Conservation (phyloP, 1,284 basidiomycete genomes). For the Sanghuangporus baumii region DNA sequence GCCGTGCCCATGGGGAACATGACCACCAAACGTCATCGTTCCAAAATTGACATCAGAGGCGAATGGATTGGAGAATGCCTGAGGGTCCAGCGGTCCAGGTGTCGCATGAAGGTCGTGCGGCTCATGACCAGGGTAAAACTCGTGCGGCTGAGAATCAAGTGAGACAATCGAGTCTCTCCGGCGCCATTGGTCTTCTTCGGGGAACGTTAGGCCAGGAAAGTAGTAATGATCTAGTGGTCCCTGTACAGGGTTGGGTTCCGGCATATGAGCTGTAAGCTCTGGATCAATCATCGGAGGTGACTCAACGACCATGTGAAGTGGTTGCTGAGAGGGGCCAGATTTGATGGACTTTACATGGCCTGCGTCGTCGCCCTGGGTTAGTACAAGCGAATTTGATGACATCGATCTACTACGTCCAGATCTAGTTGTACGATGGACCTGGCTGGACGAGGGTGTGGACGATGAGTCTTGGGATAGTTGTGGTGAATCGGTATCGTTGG, state of each 20-base stretch:
- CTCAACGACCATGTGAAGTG: not conserved
- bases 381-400: not conserved
- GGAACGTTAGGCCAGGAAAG: not conserved
- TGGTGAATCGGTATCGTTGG: not conserved
- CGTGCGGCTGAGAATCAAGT: not conserved
- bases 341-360: not conserved
- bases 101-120: not conserved
- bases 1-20: not conserved
- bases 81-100: not conserved
- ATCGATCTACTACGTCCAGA: not conserved
- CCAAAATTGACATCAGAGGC: slow-evolving; percentile 8
- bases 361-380: not conserved
- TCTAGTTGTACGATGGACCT: not conserved
- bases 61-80: slow-evolving; percentile 15
- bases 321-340: not conserved
- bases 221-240: not conserved
- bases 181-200: slow-evolving; percentile 5
- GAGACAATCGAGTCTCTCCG: slow-evolving; percentile 9
- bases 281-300: not conserved
- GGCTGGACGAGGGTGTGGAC: not conserved
- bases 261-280: not conserved
- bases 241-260: not conserved
- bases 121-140: not conserved
- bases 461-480: not conserved
- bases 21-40: not conserved